Evolutionary conservation across 2,329 filamentous ascomycete species (phyloP), one percentile per base, ranked within the genome.

Genomic region (Metarhizium album): DNA sequence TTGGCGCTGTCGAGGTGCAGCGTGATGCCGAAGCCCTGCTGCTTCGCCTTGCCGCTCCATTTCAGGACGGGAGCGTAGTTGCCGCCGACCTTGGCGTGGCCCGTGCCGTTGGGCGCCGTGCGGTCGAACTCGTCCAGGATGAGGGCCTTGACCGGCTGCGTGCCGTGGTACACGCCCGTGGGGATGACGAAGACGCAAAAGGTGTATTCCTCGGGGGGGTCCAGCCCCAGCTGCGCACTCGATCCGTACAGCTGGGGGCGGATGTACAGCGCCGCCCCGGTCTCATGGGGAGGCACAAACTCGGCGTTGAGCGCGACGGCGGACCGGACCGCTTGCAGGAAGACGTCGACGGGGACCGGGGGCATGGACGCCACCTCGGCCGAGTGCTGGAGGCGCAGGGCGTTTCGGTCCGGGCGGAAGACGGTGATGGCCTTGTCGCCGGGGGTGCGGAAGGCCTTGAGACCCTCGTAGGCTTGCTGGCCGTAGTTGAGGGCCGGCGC

Each of bases 381-480:
- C 14, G 87, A 93, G 73, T 90, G 83, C 65, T 89, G 86, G 75
- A 97, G 81, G 53, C 91, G 87, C 42, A 72, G 69, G 37, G 90
- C 93, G 67, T 97, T 97, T 64, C 84, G 82, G 62, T 84, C 78
- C 0, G 91, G 87, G 4, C 91, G 86, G 80, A 97, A 97, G 67
- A 97, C 80, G 65, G 83, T 81, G 71, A 97, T 90, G 53, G 71
- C 70, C 53, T 74, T 65, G 66, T 86, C 80, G 52, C 78, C 73
- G 18, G 89, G 86, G 2, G 77, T 74, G 55, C 91, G 89, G 78
- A 96, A 96, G 50, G 91, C 90, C 70, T 97, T 97, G 66, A 97
- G 82, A n/a, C 93, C 93, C 68, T 98, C 93, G 74, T 95, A 98
- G 61, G 89, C 91, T 73, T 97, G 93, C 66, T 95, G 90, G 52